Percentiles rank a stretch among this genome's conserved stretches.
These are phyloP conservation scores for Kwoniella heveanensis DNA, from an alignment of 768 basidiomycete genomes.

Conservation along the genomic window DNA sequence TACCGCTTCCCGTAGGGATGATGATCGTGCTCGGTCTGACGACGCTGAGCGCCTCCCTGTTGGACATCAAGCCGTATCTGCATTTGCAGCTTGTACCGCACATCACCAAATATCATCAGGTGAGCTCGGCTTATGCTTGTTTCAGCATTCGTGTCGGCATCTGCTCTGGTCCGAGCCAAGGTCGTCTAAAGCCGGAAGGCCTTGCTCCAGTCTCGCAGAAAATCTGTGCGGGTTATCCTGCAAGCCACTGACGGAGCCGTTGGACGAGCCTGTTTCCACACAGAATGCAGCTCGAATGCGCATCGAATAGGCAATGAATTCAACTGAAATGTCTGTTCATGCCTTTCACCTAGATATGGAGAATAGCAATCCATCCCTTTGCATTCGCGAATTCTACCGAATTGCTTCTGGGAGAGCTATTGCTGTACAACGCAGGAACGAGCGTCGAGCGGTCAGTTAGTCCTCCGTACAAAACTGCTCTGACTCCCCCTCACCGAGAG, in stretches of 20 bases:
- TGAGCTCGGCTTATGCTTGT: slow-evolving; percentile 58
- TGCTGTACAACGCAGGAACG: slow-evolving; percentile 71
- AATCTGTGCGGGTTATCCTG: too few relatives aligned
- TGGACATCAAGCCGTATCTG: slow-evolving; percentile 85
- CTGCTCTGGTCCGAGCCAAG: too few relatives aligned
- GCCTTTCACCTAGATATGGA: slow-evolving; percentile 72
- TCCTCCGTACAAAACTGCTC: too few relatives aligned
- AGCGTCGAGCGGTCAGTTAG: slow-evolving; percentile 67
- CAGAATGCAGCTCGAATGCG: too few relatives aligned
- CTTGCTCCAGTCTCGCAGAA: too few relatives aligned
- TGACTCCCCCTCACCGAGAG: too few relatives aligned
- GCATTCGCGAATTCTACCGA: slow-evolving; percentile 84
- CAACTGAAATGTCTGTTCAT: background rate
- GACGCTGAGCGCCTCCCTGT: slow-evolving; percentile 73
- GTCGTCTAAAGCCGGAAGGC: too few relatives aligned
- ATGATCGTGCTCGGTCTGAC: slow-evolving; percentile 72
- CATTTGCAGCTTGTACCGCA: slow-evolving; percentile 90
- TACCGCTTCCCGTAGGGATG: too few relatives aligned
- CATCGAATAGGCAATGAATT: background rate
- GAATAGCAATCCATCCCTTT: slow-evolving; percentile 71
- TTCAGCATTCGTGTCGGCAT: too few relatives aligned
- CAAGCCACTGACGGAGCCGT: too few relatives aligned
- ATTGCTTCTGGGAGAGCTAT: slow-evolving; percentile 71
- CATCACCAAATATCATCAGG: slow-evolving; percentile 86
- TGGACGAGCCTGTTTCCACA: too few relatives aligned